Evolutionary conservation across 2,329 filamentous ascomycete species (phyloP).

Genomic region (Fusarium virguliforme): DNA sequence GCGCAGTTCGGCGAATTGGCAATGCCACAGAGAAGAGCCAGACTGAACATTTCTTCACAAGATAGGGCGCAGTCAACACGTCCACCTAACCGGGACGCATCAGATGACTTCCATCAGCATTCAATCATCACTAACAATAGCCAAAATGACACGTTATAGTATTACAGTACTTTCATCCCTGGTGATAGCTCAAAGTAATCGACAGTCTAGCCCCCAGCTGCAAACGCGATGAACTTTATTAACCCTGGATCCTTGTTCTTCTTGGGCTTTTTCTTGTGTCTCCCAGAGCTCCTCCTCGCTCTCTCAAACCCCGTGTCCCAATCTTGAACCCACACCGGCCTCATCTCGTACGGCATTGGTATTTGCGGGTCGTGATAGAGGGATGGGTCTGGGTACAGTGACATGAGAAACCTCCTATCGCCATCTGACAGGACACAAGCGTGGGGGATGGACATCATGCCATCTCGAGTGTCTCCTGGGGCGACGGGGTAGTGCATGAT

Average conservation of each 20-base stretch:
- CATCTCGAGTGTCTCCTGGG: constrained; percentile 2
- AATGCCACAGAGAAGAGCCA: background rate
- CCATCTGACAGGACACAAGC: background rate
- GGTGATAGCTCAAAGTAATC: background rate
- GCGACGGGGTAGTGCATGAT: constrained; percentile 5
- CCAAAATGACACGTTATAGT: background rate
- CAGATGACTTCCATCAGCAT: background rate
- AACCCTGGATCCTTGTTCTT: background rate
- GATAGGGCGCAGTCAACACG: too few relatives aligned
- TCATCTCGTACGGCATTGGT: background rate
- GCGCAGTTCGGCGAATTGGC: background rate
- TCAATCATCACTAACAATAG: background rate
- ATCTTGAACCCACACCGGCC: background rate
- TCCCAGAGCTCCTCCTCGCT: constrained; percentile 2
- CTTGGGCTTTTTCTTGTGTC: background rate
- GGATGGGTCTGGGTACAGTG: background rate
- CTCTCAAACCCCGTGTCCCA: background rate
- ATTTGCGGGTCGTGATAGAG: background rate
- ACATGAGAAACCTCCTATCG: constrained; percentile 1
- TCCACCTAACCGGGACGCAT: background rate
- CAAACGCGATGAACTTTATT: background rate
- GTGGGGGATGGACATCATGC: background rate
- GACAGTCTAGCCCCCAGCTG: background rate
- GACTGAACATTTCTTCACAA: too few relatives aligned
- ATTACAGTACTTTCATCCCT: background rate